These are phyloP conservation scores for Saccharomyces pastorianus DNA, from an alignment of 1,139 yeast genomes.

Conservation along the genomic window DNA sequence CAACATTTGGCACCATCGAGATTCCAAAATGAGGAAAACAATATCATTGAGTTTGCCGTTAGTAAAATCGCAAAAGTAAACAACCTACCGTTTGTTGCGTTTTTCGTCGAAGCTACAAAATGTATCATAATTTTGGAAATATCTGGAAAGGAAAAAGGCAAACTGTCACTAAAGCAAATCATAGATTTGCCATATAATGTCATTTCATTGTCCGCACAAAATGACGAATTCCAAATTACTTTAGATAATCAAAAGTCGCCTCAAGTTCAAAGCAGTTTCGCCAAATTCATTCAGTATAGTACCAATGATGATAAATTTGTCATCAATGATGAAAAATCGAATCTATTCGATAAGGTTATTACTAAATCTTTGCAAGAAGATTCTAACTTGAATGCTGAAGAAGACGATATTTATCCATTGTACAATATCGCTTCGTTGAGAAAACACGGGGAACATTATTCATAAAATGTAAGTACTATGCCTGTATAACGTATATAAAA, in stretches of 20 bases:
- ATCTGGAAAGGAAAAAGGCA: slow-evolving; percentile 22
- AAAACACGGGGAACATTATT: slow-evolving; percentile 71
- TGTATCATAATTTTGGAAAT: slow-evolving; percentile 41
- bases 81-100: slow-evolving; percentile 34
- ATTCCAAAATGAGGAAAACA: slow-evolving; percentile 48
- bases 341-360: slow-evolving; percentile 16
- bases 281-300: slow-evolving; percentile 31
- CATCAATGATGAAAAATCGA: slow-evolving; percentile 18
- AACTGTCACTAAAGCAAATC: slow-evolving; percentile 29
- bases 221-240: slow-evolving; percentile 38
- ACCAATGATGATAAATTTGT: slow-evolving; percentile 34
- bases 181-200: slow-evolving; percentile 31
- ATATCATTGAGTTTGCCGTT: slow-evolving; percentile 46
- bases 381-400: slow-evolving; percentile 25
- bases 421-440: slow-evolving; percentile 58
- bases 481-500: background rate
- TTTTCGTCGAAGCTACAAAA: slow-evolving; percentile 50
- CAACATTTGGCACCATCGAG: slow-evolving; percentile 61
- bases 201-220: slow-evolving; percentile 31
- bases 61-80: slow-evolving; percentile 38
- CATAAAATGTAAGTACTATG: slow-evolving; percentile 11
- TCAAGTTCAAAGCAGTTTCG: slow-evolving; percentile 19
- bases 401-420: slow-evolving; percentile 52
- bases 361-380: slow-evolving; percentile 16
- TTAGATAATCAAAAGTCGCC: slow-evolving; percentile 36